Evolutionary conservation across 2,329 filamentous ascomycete genomes (phyloP).

Genomic region (Alternaria sp.): DNA sequence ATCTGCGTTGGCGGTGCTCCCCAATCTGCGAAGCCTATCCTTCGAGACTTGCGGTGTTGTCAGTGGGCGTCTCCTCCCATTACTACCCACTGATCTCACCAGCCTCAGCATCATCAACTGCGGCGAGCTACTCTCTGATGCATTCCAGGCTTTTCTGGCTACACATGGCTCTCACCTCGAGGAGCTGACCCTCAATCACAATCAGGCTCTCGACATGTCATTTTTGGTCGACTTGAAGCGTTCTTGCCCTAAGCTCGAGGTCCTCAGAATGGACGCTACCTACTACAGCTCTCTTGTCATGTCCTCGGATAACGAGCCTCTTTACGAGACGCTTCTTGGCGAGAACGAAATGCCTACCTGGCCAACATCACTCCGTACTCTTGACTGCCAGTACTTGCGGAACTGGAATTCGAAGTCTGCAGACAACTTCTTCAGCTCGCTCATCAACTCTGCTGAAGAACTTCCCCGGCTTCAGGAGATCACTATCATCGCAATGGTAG

Average conservation of each 20-base stretch:
- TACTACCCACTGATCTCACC: slow-evolving; percentile 69
- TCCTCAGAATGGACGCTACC: slow-evolving; percentile 77
- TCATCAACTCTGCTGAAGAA: slow-evolving; percentile 72
- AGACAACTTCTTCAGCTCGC: slow-evolving; percentile 77
- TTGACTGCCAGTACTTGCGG: slow-evolving; percentile 79
- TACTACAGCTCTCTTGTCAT: slow-evolving; percentile 75
- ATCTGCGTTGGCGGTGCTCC: slow-evolving; percentile 63
- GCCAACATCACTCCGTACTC: slow-evolving; percentile 72
- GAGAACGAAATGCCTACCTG: slow-evolving; percentile 74
- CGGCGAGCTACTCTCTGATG: slow-evolving; percentile 71
- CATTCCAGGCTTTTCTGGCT: slow-evolving; percentile 69
- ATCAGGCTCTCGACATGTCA: slow-evolving; percentile 75
- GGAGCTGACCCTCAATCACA: slow-evolving; percentile 75
- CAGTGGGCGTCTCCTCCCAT: slow-evolving; percentile 70
- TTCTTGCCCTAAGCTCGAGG: slow-evolving; percentile 73
- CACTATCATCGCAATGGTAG: slow-evolving; percentile 72
- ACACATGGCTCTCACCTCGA: slow-evolving; percentile 72
- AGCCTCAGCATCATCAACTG: slow-evolving; percentile 81
- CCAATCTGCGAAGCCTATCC: slow-evolving; percentile 68
- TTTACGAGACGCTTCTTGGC: slow-evolving; percentile 71
- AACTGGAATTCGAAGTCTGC: slow-evolving; percentile 75
- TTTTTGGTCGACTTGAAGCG: slow-evolving; percentile 72
- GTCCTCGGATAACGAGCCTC: slow-evolving; percentile 74
- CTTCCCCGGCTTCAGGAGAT: slow-evolving; percentile 73
- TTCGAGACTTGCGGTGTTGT: slow-evolving; percentile 78